A percentile compares a stretch with the other conserved stretches of the same genome.
Evolutionary conservation across 1,139 yeast species (phyloP).

Genomic region (Geotrichum carabidarum): DNA sequence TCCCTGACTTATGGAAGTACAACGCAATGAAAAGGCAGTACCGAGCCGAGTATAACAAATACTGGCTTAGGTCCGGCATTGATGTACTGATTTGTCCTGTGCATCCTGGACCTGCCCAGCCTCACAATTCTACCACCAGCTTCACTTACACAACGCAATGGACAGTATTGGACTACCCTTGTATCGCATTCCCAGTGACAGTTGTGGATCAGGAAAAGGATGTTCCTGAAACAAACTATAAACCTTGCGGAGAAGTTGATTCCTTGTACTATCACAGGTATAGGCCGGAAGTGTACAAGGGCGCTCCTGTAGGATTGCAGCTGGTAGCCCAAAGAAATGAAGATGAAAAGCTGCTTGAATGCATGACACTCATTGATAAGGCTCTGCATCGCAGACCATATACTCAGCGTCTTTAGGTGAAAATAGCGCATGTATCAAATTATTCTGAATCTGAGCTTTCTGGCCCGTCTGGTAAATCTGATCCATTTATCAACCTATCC

Average conservation of each 20-base stretch:
- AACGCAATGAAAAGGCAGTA: slow-evolving; percentile 33
- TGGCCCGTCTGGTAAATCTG: neutral
- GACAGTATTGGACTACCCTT: slow-evolving; percentile 51
- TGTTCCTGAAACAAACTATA: slow-evolving; percentile 23
- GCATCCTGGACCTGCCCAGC: slow-evolving; percentile 69
- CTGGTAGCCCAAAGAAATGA: slow-evolving; percentile 41
- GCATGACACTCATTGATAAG: slow-evolving; percentile 15
- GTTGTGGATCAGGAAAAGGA: slow-evolving; percentile 44
- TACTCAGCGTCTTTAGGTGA: no score
- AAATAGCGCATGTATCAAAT: neutral
- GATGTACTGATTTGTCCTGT: slow-evolving; percentile 68
- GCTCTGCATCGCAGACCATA: neutral
- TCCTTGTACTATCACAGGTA: slow-evolving; percentile 32
- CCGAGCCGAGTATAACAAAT: slow-evolving; percentile 35
- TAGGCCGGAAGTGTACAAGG: slow-evolving; percentile 38
- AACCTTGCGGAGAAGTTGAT: slow-evolving; percentile 34
- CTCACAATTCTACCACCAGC: slow-evolving; percentile 56
- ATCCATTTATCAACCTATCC: slow-evolving; percentile 1
- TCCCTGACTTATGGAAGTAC: slow-evolving; percentile 39
- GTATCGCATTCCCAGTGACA: slow-evolving; percentile 50
- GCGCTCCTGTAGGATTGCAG: slow-evolving; percentile 45
- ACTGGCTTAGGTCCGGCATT: slow-evolving; percentile 49
- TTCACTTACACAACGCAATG: slow-evolving; percentile 57
- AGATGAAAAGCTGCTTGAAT: slow-evolving; percentile 35
- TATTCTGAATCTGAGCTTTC: neutral